phyloP scores from a whole-genome alignment of 331 rosid species.

The Prunus yedoensis region DNA sequence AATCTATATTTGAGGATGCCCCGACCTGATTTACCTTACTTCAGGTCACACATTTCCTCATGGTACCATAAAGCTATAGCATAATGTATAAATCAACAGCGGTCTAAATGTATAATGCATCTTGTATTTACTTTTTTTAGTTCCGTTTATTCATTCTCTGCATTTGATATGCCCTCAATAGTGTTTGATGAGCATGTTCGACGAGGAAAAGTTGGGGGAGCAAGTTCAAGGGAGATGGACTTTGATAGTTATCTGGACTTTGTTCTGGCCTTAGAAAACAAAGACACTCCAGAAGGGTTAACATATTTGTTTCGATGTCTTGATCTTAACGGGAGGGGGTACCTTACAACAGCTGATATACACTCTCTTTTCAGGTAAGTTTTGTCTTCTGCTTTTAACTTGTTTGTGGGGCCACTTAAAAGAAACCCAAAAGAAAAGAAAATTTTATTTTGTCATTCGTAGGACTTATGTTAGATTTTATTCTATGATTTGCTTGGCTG shows the following conservation, averaged over 20 bases:
- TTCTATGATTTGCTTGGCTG: conserved; percentile 6
- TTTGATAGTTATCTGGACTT: conserved; percentile 85
- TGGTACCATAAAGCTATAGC: neutral
- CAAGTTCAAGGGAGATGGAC: conserved; percentile 88
- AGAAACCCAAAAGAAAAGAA: neutral
- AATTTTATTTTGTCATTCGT: neutral
- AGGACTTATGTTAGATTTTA: neutral
- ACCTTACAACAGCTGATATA: conserved; percentile 89
- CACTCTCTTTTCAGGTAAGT: conserved; percentile 94
- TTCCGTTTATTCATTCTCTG: conserved; percentile 9
- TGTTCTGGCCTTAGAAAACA: conserved; percentile 93
- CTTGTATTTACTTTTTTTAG: neutral
- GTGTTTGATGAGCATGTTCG: conserved; percentile 94
- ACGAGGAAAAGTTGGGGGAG: conserved; percentile 78
- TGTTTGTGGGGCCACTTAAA: neutral
- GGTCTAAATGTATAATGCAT: neutral
- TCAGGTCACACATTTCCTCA: neutral
- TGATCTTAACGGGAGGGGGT: conserved; percentile 95
- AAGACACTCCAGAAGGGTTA: conserved; percentile 96
- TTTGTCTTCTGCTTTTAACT: neutral
- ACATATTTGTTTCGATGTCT: conserved; percentile 95
- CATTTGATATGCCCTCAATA: conserved; percentile 30
- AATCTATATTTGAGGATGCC: neutral
- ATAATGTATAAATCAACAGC: neutral
- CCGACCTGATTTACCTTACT: neutral